These are phyloP conservation scores for Litsea cubeba DNA, from an alignment of 164 flowering plant species.

Conservation along the genomic window DNA sequence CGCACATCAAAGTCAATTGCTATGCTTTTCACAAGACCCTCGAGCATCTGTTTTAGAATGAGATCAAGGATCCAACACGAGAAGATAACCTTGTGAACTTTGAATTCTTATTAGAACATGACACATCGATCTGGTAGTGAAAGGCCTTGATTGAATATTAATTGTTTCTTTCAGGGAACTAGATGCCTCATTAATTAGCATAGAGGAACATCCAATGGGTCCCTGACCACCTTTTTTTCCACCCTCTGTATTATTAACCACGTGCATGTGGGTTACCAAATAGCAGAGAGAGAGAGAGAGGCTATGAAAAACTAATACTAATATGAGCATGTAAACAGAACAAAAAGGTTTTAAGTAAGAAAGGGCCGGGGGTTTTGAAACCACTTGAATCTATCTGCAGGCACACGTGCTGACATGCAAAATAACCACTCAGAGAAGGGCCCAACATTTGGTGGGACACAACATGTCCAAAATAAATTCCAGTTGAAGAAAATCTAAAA, in stretches of 20 bases:
- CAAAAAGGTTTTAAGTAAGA: background rate
- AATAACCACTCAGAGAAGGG: too few relatives aligned
- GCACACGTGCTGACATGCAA: too few relatives aligned
- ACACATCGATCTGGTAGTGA: background rate
- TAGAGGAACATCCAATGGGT: too few relatives aligned
- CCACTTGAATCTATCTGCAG: background rate
- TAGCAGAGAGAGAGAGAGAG: too few relatives aligned
- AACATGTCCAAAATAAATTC: background rate
- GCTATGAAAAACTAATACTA: background rate
- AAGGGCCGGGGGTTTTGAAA: too few relatives aligned
- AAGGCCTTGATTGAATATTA: background rate
- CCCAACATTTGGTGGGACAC: background rate
- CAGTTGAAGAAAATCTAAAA: background rate
- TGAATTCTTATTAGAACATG: background rate
- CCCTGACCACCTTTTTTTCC: too few relatives aligned
- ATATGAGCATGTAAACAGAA: background rate
- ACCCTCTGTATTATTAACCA: too few relatives aligned
- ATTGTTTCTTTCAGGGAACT: background rate
- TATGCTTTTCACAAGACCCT: conserved; percentile 62
- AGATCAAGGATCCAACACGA: conserved; percentile 2
- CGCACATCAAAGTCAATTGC: conserved; percentile 88
- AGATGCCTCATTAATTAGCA: background rate
- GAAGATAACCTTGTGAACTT: background rate
- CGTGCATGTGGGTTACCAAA: too few relatives aligned
- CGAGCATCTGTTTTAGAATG: conserved; percentile 61